Evolutionary conservation across 169 alveolate species (phyloP), one percentile per base, ranked within the genome.

Genomic region (Fabrea salina): DNA sequence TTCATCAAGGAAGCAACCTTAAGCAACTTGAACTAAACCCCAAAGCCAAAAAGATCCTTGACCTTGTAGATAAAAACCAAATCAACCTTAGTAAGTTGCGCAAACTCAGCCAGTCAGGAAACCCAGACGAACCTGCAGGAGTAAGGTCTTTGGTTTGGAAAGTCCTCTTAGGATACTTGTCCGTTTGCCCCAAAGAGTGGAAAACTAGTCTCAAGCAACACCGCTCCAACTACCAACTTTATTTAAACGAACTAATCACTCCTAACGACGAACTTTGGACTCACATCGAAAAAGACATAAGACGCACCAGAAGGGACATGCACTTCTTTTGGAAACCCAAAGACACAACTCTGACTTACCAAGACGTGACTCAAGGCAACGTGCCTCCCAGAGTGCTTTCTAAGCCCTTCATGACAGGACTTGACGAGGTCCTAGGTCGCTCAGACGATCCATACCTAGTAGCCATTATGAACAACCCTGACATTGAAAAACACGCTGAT

Each of bases 211-310:
- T 72, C 8, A 43, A 72, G 47, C 49, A 51, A 13, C 33, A 72
- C 30, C 25, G 67, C 6, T 39, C 33, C 16, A 53, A 72, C 43
- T 72, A 72, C 47, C 35, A 72, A 33, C 39, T 40, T 35, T 49
- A 35, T 1, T 39, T 35, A 19, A n/a, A 72, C 27, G 81, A 72
- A 43, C 53, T 72, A n/a, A 40, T 72, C 82, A 86, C 72, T 57
- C 84, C 84, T 83, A 91, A 89, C 75, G 72, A 79, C 66, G 85
- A 78, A 40, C 61, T 89, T 22, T 88, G 93, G 89, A 92, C 88
- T 57, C 88, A 86, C 74, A 89, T 91, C n/a, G 84, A 87, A 51
- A 91, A 89, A 71, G 96, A 91, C 85, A 86, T 88, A 2, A 79
- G 85, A 68, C 84, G 96, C 78, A 91, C 96, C 0, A 87, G 93